phyloP scores from a whole-genome alignment of 2,329 filamentous ascomycete species.

The Fusarium virguliforme region DNA sequence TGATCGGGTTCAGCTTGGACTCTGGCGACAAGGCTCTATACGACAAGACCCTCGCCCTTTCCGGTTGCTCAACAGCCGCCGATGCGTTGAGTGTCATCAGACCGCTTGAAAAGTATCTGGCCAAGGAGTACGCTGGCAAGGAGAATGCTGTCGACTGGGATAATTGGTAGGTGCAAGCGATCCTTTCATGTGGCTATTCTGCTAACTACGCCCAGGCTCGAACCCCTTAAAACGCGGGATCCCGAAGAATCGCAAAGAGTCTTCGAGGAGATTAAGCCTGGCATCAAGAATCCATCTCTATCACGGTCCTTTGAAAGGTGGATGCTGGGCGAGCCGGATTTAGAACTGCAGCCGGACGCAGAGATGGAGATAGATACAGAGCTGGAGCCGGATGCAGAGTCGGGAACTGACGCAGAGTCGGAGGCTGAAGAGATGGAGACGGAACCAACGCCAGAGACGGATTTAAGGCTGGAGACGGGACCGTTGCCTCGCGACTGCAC shows the following conservation, averaged over 20 bases:
- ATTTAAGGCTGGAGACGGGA: too few species aligned
- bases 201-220: constrained; percentile 7
- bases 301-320: constrained; percentile 14
- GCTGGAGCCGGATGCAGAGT: too few species aligned
- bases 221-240: not conserved
- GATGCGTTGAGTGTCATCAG: not conserved
- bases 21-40: constrained; percentile 14
- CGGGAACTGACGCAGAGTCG: too few species aligned
- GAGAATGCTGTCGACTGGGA: constrained; percentile 22
- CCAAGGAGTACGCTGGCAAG: not conserved
- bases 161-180: constrained; percentile 12
- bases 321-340: not conserved
- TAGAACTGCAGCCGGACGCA: constrained; percentile 14
- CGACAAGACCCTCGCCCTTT: not conserved
- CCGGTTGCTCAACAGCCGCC: not conserved
- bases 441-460: not conserved
- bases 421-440: constrained; percentile 5
- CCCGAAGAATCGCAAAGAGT: not conserved
- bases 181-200: not conserved
- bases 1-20: constrained; percentile 23
- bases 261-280: not conserved
- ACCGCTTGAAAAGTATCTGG: constrained; percentile 6
- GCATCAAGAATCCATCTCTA: not conserved
- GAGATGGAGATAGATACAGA: too few species aligned
- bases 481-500: too few species aligned